Evolutionary conservation across 352 stramenopile genomes (phyloP).

Genomic region (Globisporangium alternatum): DNA sequence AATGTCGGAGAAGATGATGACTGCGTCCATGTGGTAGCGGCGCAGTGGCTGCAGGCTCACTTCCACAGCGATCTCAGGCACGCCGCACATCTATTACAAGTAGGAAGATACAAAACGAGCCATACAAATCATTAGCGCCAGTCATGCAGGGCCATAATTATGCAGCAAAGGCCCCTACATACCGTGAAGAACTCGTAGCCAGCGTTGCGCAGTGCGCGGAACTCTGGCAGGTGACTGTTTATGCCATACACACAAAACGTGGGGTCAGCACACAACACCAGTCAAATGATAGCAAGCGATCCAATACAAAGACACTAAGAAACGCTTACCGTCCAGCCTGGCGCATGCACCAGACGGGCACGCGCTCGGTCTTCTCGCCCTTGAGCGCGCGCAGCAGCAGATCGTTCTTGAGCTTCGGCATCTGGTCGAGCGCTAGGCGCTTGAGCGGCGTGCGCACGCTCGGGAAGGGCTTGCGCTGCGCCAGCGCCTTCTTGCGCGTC

Average conservation of each 20-base stretch:
- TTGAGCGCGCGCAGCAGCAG: conserved; percentile 82
- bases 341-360: conserved; percentile 97
- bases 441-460: conserved; percentile 65
- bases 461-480: conserved; percentile 55
- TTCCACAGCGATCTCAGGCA: conserved; percentile 90
- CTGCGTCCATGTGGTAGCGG: conserved; percentile 93
- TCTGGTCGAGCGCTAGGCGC: conserved; percentile 58
- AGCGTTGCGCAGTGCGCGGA: conserved; percentile 74
- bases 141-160: too few relatives aligned
- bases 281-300: not conserved
- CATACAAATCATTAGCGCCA: conserved; percentile 2
- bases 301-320: not conserved
- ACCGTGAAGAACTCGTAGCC: conserved; percentile 91
- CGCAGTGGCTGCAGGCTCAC: conserved; percentile 97
- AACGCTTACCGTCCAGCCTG: conserved; percentile 92
- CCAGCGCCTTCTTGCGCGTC: conserved; percentile 44
- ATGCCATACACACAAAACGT: not conserved
- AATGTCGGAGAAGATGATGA: conserved; percentile 99
- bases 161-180: not conserved
- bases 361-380: conserved; percentile 86
- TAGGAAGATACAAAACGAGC: conserved; percentile 4
- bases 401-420: conserved; percentile 90
- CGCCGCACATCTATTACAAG: conserved; percentile 67
- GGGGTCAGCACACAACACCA: conserved; percentile 8
- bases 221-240: conserved; percentile 82